Base-by-base conservation (phyloP, 2,329 filamentous ascomycete genomes). In the Diaporthe capsici region DNA sequence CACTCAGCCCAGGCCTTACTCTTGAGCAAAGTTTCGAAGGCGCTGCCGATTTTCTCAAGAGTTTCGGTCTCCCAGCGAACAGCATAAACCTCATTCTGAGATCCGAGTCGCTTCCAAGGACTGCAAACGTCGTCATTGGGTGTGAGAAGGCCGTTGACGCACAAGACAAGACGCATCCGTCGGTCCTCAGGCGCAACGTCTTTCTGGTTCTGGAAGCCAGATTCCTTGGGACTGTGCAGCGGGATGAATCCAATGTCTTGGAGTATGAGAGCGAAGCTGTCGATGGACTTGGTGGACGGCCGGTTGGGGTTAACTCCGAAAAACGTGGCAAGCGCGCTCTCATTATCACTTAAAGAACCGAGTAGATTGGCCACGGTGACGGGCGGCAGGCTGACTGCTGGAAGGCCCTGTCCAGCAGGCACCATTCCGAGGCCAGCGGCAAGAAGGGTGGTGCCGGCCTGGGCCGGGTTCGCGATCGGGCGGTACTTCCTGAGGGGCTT, bases 291-390 rank as follows among this genome's bases (percentile, higher is more conserved):
- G 71, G 92, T 92, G 0, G 94, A 94, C 88, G 98, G 96, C 49
- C 93, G 91, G 1, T 93, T 92, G 58, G 94, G 94, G 81, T 97
- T 98, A n/a, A 97, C 94, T 12, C 97, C 97, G 81, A 98, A 98
- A 53, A 98, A 86, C 51, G 94, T 92, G 22, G 96, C 96, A 42
- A 98, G 93, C 57, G 95, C 87, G 22, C 97, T 90, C 7, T 93
- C 91, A 77, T 94, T 97, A 51, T 96, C 93, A 2, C 95, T 94
- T 81, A 98, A 88, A 25, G 92, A 90, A 15, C 96, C 96, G 0
- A 98, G 86, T 72, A 98, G 91, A 1, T 92, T 92, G 28, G 95
- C 95, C 15, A 95, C 93, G 31, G 93, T 92, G 3, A 92, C 92
- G 1, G 92, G 89, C 25, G 93, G 92, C 1, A 98, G 88, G 2